A percentile compares a stretch with the other conserved stretches of the same genome.
These are phyloP conservation scores for Aristolochia californica DNA, from an alignment of 164 flowering plant species.

Conservation along the genomic window DNA sequence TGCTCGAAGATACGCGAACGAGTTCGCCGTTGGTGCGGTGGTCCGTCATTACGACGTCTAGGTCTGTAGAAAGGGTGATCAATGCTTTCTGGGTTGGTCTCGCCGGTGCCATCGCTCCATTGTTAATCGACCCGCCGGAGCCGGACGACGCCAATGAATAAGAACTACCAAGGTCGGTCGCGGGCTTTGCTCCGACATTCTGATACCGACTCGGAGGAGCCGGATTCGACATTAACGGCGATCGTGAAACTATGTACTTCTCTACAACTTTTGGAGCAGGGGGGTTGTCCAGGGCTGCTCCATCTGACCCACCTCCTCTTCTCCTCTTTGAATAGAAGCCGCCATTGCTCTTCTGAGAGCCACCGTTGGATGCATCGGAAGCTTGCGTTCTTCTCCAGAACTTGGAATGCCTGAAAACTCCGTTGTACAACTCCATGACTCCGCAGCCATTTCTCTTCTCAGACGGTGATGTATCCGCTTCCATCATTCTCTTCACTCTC, in stretches of 20 bases:
- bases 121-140: too few relatives aligned
- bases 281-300: conserved; percentile 12
- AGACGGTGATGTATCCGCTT: conserved; percentile 25
- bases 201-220: conserved; percentile 2
- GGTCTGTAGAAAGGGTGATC: conserved; percentile 62
- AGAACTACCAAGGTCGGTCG: conserved; percentile 4
- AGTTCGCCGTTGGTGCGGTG: conserved; percentile 37
- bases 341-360: not conserved
- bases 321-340: conserved; percentile 26
- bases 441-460: conserved; percentile 60
- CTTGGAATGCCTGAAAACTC: conserved; percentile 35
- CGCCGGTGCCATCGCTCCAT: not conserved
- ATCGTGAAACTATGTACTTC: not conserved
- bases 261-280: not conserved
- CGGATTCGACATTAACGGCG: not conserved
- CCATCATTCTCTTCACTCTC: conserved; percentile 4
- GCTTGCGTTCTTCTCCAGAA: conserved; percentile 29
- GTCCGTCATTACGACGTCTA: conserved; percentile 59
- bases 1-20: conserved; percentile 77
- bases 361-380: too few relatives aligned
- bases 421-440: conserved; percentile 22
- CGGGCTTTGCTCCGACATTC: conserved; percentile 19
- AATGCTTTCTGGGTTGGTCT: conserved; percentile 34
- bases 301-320: conserved; percentile 29
- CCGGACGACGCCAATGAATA: not conserved